Conservation (phyloP, 164 flowering plant species). For the Vitis cinerea region DNA sequence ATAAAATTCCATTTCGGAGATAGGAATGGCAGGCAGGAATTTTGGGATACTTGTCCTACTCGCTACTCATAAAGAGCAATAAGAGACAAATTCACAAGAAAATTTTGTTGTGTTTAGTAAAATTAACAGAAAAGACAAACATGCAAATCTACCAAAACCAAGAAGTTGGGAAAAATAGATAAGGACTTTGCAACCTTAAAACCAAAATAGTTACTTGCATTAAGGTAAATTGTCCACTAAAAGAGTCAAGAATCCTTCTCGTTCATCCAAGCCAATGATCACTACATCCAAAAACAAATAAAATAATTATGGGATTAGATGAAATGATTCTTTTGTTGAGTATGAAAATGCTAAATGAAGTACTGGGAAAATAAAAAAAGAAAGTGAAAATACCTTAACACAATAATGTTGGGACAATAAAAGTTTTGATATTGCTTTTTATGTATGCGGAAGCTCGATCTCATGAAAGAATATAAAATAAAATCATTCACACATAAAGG, state of each 20-base stretch:
- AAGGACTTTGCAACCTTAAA: too few species aligned
- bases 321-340: too few species aligned
- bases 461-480: too few species aligned
- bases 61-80: constrained; percentile 17
- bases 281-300: constrained; percentile 31
- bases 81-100: neutral
- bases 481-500: too few species aligned
- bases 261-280: constrained; percentile 86
- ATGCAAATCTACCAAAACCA: constrained; percentile 65
- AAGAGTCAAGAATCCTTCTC: constrained; percentile 98
- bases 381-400: neutral
- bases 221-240: constrained; percentile 94
- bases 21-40: too few species aligned
- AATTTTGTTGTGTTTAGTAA: neutral
- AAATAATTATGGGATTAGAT: constrained; percentile 8
- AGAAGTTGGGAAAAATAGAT: too few species aligned
- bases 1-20: too few species aligned
- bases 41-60: constrained; percentile 23
- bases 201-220: constrained; percentile 44
- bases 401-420: constrained; percentile 24
- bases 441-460: too few species aligned
- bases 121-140: constrained; percentile 24
- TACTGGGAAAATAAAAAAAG: neutral
- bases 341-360: too few species aligned
- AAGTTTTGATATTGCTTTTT: too few species aligned